Evolutionary conservation across 768 basidiomycete genomes (phyloP).

Genomic region (Serendipita indica): DNA sequence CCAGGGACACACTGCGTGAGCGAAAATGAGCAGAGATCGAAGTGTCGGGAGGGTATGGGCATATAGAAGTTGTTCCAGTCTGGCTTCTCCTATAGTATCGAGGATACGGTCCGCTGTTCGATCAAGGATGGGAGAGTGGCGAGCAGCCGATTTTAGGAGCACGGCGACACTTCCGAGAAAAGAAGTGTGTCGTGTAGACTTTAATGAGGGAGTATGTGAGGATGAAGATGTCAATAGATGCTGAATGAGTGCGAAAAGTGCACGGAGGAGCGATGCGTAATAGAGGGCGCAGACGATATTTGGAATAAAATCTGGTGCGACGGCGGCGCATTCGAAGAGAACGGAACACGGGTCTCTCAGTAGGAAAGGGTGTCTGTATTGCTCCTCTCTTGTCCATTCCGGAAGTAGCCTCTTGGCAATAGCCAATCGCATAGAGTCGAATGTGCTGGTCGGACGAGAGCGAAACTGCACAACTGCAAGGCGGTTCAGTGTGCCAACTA

Average conservation of each 20-base stretch:
- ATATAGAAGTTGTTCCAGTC: constrained; percentile 76
- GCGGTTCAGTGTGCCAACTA: constrained; percentile 54
- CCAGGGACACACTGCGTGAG: constrained; percentile 53
- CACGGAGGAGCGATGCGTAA: constrained; percentile 78
- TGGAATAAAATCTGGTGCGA: constrained; percentile 77
- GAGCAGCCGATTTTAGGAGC: constrained; percentile 83
- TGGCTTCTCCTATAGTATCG: constrained; percentile 64
- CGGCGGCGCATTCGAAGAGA: constrained; percentile 77
- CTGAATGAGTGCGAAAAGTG: constrained; percentile 73
- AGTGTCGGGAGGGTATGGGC: constrained; percentile 85
- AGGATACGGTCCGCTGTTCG: constrained; percentile 70
- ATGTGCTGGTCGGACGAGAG: constrained; percentile 54
- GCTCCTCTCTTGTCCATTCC: constrained; percentile 78
- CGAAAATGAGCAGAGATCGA: constrained; percentile 72
- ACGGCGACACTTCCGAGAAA: constrained; percentile 75
- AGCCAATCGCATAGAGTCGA: constrained; percentile 63
- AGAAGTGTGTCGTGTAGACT: constrained; percentile 39
- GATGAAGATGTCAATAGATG: constrained; percentile 31
- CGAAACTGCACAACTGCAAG: constrained; percentile 56
- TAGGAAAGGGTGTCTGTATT: constrained; percentile 72
- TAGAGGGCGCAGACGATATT: constrained; percentile 81
- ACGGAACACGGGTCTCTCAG: constrained; percentile 82
- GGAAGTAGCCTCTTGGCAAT: constrained; percentile 82
- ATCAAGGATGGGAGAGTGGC: constrained; percentile 77
- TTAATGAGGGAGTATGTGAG: constrained; percentile 1